Percentiles rank a stretch among this genome's conserved stretches.
Conservation (phyloP, 2,329 filamentous ascomycete genomes). For the Verticillium dahliae region DNA sequence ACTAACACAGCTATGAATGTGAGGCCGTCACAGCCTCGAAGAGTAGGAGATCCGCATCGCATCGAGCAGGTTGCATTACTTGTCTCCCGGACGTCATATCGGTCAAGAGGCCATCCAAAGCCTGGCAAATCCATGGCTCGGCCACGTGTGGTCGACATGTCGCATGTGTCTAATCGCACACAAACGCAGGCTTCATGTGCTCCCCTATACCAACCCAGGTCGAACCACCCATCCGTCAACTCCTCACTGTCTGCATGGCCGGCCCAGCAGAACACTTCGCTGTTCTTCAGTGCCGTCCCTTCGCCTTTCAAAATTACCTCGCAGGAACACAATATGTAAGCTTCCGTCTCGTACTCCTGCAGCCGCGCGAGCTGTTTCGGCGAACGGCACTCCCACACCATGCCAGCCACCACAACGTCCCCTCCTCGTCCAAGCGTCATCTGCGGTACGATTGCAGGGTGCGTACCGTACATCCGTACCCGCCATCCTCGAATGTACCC, state of each 20-base stretch:
- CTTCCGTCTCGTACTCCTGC: neutral
- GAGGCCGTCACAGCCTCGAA: too few relatives aligned
- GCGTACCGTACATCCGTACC: neutral
- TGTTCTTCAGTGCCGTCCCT: neutral
- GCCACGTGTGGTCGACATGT: too few relatives aligned
- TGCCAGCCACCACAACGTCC: neutral
- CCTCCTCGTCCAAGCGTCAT: neutral
- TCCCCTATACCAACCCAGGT: neutral
- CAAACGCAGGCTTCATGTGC: neutral
- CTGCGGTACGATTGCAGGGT: neutral
- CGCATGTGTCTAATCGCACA: neutral
- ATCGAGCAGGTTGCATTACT: too few relatives aligned
- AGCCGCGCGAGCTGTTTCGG: neutral
- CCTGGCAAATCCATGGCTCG: too few relatives aligned
- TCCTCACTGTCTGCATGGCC: neutral
- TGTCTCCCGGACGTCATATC: too few relatives aligned
- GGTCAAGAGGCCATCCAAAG: too few relatives aligned
- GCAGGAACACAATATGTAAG: neutral
- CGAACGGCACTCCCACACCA: neutral
- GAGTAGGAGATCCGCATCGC: too few relatives aligned
- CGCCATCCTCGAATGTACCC: neutral
- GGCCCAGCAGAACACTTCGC: neutral
- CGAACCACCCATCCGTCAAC: neutral
- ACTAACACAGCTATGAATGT: too few relatives aligned
- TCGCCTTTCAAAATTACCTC: neutral